Evolutionary conservation across 352 stramenopile genomes (phyloP).

Genomic region (Pythium rishiriense): DNA sequence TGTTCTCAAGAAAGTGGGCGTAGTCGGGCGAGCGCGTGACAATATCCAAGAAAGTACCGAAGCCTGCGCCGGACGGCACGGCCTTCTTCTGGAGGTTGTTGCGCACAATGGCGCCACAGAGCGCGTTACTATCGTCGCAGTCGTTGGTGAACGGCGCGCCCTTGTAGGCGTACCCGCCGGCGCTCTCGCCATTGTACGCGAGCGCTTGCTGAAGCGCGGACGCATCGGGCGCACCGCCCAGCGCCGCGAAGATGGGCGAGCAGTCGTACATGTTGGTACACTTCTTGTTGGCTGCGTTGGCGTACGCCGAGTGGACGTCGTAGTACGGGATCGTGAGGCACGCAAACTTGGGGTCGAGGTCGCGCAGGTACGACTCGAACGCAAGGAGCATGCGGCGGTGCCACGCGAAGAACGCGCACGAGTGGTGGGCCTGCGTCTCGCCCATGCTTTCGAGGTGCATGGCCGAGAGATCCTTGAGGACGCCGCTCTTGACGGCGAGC

Average conservation of each 20-base stretch:
- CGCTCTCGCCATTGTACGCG: conserved; percentile 32
- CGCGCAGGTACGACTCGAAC: conserved; percentile 68
- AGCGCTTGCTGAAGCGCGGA: conserved; percentile 14
- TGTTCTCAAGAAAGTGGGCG: conserved; percentile 49
- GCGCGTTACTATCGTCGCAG: conserved; percentile 44
- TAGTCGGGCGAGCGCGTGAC: conserved; percentile 56
- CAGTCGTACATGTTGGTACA: conserved; percentile 67
- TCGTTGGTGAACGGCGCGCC: conserved; percentile 35
- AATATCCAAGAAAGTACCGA: conserved; percentile 49
- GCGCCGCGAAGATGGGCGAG: conserved; percentile 53
- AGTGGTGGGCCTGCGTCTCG: conserved; percentile 51
- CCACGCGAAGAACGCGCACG: conserved; percentile 67
- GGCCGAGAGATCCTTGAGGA: conserved; percentile 46
- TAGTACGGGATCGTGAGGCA: conserved; percentile 82
- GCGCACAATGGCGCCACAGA: conserved; percentile 42
- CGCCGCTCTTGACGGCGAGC: conserved; percentile 42
- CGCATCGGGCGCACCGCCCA: conserved; percentile 38
- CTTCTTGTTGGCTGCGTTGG: conserved; percentile 41
- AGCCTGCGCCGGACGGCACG: conserved; percentile 53
- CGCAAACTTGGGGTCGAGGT: conserved; percentile 49
- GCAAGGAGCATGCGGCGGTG: conserved; percentile 62
- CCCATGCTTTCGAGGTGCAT: conserved; percentile 50
- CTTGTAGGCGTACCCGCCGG: conserved; percentile 34
- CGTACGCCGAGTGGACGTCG: conserved; percentile 70
- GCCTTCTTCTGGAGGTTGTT: conserved; percentile 39